Evolutionary conservation across 2,329 filamentous ascomycete genomes (phyloP).

Genomic region (Fusarium guadeloupense): DNA sequence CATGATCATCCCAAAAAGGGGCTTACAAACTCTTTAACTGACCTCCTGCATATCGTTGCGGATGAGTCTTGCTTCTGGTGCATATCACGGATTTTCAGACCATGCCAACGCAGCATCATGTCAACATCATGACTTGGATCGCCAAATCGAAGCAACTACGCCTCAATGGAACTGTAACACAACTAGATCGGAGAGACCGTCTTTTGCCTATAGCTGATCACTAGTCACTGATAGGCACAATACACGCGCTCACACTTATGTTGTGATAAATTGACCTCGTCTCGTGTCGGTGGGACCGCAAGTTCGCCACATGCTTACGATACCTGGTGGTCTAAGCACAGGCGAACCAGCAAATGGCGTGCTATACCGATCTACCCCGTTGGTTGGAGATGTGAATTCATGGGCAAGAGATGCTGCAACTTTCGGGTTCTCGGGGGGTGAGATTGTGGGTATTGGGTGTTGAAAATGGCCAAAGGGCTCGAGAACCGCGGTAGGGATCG

Average conservation of each 20-base stretch:
- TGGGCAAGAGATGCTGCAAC: not conserved
- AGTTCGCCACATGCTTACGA: not conserved
- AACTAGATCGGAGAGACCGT: not conserved
- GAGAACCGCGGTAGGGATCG: not conserved
- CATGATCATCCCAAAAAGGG: not conserved
- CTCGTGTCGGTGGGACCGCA: not conserved
- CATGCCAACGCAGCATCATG: not conserved
- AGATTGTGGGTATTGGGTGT: not conserved
- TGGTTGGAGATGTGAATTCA: not conserved
- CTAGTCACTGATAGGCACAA: not conserved
- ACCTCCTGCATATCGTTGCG: not conserved
- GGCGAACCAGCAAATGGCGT: not conserved
- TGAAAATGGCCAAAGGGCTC: not conserved
- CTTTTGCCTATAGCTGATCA: not conserved
- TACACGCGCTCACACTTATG: too few relatives aligned
- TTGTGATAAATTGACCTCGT: not conserved
- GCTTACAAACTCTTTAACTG: not conserved
- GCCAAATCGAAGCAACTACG: not conserved
- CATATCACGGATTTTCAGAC: not conserved
- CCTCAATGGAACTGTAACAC: not conserved
- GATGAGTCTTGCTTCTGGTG: not conserved
- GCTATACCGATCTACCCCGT: not conserved
- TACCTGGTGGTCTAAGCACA: not conserved
- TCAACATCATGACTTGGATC: not conserved
- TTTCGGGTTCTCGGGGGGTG: not conserved